A percentile compares a stretch with the other conserved stretches of the same genome.
Evolutionary conservation across 495 filamentous ascomycete species (phyloP).

Genomic region (Cercophora newfieldiana): DNA sequence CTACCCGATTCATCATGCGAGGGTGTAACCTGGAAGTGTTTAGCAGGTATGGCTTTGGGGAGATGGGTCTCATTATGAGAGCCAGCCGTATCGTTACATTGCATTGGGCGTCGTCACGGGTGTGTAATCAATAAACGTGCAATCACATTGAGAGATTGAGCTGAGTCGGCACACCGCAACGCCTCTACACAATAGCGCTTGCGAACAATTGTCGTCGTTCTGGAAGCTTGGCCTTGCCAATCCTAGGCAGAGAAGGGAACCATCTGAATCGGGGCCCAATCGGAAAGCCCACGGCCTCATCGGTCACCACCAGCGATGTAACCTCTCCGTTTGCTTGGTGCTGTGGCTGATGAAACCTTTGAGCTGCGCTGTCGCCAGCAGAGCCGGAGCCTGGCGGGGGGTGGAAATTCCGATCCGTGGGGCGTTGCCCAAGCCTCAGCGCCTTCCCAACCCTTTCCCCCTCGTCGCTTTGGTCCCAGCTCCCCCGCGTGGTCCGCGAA

Average conservation of each 20-base stretch:
- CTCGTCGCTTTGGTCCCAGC: not conserved
- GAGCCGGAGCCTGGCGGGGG: not conserved
- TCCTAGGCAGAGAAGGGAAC: not conserved
- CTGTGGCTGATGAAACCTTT: not conserved
- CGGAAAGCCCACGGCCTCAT: not conserved
- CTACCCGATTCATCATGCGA: not conserved
- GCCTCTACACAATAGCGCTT: not conserved
- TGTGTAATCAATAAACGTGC: not conserved
- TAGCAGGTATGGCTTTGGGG: not conserved
- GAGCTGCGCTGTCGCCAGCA: not conserved
- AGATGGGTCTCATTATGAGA: not conserved
- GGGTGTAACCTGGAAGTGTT: not conserved
- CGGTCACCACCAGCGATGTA: not conserved
- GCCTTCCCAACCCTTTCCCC: not conserved
- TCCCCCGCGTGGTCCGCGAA: constrained; percentile 1
- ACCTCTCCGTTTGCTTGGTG: not conserved
- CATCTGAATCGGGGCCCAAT: not conserved
- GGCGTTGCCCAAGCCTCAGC: not conserved
- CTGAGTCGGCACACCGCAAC: not conserved
- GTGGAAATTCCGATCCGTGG: not conserved
- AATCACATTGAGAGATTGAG: not conserved
- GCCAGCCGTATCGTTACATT: not conserved
- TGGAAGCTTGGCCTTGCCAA: not conserved
- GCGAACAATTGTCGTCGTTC: not conserved
- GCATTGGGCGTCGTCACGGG: not conserved